Evolutionary conservation across 306 rosid genomes (phyloP).

Genomic region (Luffa acutangula): DNA sequence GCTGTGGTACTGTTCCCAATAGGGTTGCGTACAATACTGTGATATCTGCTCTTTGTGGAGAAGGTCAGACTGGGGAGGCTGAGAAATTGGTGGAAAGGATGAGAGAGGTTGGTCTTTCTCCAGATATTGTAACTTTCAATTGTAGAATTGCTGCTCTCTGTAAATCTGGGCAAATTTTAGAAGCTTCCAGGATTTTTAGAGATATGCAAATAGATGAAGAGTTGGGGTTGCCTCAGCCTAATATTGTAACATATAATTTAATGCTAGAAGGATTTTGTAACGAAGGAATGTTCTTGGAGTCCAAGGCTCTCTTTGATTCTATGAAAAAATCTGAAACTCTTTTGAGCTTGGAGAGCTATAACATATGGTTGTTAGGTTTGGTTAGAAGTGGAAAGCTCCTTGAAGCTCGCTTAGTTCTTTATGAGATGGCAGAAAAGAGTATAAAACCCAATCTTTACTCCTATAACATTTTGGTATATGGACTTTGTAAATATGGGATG

Average conservation of each 20-base stretch:
- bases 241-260: conserved; percentile 52
- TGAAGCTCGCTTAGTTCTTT: conserved; percentile 53
- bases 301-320: conserved; percentile 50
- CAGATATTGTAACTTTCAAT: conserved; percentile 76
- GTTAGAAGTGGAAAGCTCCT: conserved; percentile 43
- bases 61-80: conserved; percentile 55
- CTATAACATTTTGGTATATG: conserved; percentile 64
- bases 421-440: conserved; percentile 57
- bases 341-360: conserved; percentile 48
- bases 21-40: conserved; percentile 67
- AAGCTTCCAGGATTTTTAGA: conserved; percentile 82
- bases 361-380: conserved; percentile 68
- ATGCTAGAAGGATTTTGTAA: conserved; percentile 74
- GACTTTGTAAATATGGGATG: conserved; percentile 64
- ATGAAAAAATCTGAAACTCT: conserved; percentile 36
- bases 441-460: conserved; percentile 53
- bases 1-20: conserved; percentile 21
- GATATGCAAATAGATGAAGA: conserved; percentile 76
- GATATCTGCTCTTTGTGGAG: conserved; percentile 58
- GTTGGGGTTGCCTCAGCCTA: conserved; percentile 75
- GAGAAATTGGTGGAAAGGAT: conserved; percentile 71
- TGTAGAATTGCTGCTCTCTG: conserved; percentile 87
- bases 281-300: conserved; percentile 67
- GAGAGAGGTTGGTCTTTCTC: conserved; percentile 48
- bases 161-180: conserved; percentile 51